Evolutionary conservation across 805 yeast genomes (phyloP), one percentile per base, ranked within the genome.

Genomic region (Candida chauliodis): DNA sequence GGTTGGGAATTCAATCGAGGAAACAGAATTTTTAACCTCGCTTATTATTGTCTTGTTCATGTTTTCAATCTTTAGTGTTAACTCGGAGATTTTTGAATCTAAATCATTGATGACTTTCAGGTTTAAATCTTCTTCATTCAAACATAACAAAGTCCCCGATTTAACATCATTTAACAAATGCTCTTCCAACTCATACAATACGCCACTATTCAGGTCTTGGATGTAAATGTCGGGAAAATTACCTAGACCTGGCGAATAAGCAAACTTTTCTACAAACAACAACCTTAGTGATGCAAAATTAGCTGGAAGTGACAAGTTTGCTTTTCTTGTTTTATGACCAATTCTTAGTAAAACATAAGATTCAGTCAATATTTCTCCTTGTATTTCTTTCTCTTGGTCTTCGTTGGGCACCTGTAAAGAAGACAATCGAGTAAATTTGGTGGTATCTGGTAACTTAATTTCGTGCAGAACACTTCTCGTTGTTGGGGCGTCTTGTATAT

Each of bases 151-250:
- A 2, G 78, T 67, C 0, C 88, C 89, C 2, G 71, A 69, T 33
- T 59, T 56, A 1, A 91, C 66, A 28, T 84, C 90, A 9, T 50
- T 53, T n/a, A 87, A 53, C 18, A 71, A 58, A 13, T 66, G 67
- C 28, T 88, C 90, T 44, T 90, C 97, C 16, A 91, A 60, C 55
- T 91, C 96, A 53, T 85, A 93, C 1, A 82, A 71, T 1, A 89
- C 71, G 0, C 75, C 75, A 22, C 73, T 67, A 2, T 61, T 56
- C 0, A 75, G 71, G 43, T 86, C 95, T 43, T 73, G 79, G 5
- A 89, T 69, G 49, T 84, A 84, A 19, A 93, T 75, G 9, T 81
- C 84, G 0, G 98, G 97, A 47, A 88, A 87, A 1, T 76, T 60
- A 9, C 78, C 74, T 1, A 76, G 58, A 0, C 84, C 82, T 0